phyloP scores from a whole-genome alignment of 2,329 filamentous ascomycete genomes.

The Scopulariopsis brevicaulis region DNA sequence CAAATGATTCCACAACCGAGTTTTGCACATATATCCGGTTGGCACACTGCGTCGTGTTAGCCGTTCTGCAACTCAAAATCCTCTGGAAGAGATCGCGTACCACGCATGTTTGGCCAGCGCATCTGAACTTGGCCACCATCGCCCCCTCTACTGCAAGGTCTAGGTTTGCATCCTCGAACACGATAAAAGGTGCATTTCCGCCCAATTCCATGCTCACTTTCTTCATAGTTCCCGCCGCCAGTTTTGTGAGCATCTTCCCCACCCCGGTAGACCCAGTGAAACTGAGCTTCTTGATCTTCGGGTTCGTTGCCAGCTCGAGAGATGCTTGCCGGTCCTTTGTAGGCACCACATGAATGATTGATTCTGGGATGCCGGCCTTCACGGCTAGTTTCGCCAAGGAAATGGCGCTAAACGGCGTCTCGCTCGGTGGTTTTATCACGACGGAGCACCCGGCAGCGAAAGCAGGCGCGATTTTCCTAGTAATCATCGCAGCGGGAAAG shows the following conservation, averaged over 20 bases:
- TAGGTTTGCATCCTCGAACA: slow-evolving; percentile 90
- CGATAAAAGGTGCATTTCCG: slow-evolving; percentile 91
- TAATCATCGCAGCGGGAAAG: slow-evolving; percentile 71
- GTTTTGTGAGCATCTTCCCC: slow-evolving; percentile 75
- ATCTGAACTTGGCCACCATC: slow-evolving; percentile 82
- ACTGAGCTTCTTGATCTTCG: slow-evolving; percentile 76
- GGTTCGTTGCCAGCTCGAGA: slow-evolving; percentile 67
- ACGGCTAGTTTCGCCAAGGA: slow-evolving; percentile 79
- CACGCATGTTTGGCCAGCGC: slow-evolving; percentile 91
- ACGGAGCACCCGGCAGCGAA: slow-evolving; percentile 96
- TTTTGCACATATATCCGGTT: slow-evolving; percentile 75
- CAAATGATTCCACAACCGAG: slow-evolving; percentile 68
- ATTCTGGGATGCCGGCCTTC: slow-evolving; percentile 79
- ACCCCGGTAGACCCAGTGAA: slow-evolving; percentile 76
- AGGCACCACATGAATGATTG: slow-evolving; percentile 84
- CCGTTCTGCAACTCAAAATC: too few species aligned
- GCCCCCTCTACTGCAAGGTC: slow-evolving; percentile 76
- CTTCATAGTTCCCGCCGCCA: slow-evolving; percentile 77
- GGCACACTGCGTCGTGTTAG: slow-evolving; percentile 23
- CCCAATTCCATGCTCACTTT: slow-evolving; percentile 78
- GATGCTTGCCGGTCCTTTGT: slow-evolving; percentile 67
- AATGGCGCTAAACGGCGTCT: slow-evolving; percentile 85
- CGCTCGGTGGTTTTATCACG: slow-evolving; percentile 80
- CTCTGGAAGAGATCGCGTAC: slow-evolving; percentile 25
- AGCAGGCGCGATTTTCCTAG: slow-evolving; percentile 58